Percentiles rank a stretch among this genome's conserved stretches.
Conservation (phyloP, 1,284 basidiomycete genomes). For the Bondarzewia mesenterica region DNA sequence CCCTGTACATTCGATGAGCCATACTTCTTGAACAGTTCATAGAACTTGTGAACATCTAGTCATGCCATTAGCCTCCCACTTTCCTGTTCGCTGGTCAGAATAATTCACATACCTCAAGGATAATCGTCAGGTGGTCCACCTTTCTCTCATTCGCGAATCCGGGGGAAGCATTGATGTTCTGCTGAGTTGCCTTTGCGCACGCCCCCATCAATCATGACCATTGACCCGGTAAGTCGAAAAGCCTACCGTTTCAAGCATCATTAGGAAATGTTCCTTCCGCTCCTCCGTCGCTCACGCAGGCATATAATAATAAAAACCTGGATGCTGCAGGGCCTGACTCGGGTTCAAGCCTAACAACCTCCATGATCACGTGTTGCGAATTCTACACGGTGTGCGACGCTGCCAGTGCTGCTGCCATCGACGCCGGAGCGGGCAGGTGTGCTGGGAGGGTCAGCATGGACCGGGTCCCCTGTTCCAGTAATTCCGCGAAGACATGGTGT, state of each 20-base stretch:
- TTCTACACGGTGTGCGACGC: conserved; percentile 18
- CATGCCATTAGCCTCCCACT: background rate
- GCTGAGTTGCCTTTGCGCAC: no score
- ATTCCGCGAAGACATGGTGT: conserved; percentile 81
- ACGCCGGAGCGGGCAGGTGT: conserved; percentile 32
- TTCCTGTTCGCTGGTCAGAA: background rate
- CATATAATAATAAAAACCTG: conserved; percentile 87
- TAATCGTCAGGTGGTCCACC: conserved; percentile 76
- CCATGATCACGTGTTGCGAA: conserved; percentile 21
- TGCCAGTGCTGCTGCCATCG: conserved; percentile 22
- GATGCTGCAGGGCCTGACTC: conserved; percentile 72
- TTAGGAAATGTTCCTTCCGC: conserved; percentile 59
- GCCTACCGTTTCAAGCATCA: conserved; percentile 45
- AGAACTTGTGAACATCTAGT: conserved; percentile 86
- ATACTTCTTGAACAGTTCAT: conserved; percentile 82
- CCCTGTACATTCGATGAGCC: conserved; percentile 32
- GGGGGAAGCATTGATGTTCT: conserved; percentile 38
- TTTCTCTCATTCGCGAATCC: conserved; percentile 83
- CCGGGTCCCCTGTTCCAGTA: conserved; percentile 75
- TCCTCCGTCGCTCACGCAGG: conserved; percentile 79
- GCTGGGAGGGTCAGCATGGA: conserved; percentile 61
- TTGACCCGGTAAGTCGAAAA: no score
- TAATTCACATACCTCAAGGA: conserved; percentile 64
- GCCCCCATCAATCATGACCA: no score
- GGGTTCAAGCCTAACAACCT: conserved; percentile 59